Percentiles rank a stretch among this genome's conserved stretches.
phyloP scores from a whole-genome alignment of 2,329 filamentous ascomycete species.

The Helotiales sp. region DNA sequence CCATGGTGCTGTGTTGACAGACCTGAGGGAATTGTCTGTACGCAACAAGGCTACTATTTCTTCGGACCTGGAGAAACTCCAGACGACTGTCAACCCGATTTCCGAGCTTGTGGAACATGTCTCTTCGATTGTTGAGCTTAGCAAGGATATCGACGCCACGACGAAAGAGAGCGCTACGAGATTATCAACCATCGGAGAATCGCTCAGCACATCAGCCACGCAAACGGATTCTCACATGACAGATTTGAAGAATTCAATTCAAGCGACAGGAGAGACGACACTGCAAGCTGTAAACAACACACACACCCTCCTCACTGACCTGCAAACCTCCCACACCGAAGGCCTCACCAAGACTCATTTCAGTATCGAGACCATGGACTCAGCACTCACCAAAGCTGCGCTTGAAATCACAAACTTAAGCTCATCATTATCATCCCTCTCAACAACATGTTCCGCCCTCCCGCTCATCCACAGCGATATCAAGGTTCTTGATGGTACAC shows the following conservation, averaged over 20 bases:
- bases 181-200: neutral
- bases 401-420: neutral
- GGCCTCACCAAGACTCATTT: neutral
- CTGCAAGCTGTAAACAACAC: neutral
- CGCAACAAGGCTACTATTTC: neutral
- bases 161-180: neutral
- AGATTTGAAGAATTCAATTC: neutral
- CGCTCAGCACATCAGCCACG: neutral
- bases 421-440: neutral
- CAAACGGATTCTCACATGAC: neutral
- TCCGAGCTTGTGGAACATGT: neutral
- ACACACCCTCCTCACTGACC: neutral
- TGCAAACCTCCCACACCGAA: neutral
- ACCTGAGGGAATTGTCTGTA: neutral
- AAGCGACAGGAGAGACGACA: neutral
- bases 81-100: conserved; percentile 6
- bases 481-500: too few species aligned
- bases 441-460: too few species aligned
- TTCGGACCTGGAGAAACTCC: neutral
- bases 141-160: neutral
- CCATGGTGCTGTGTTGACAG: neutral
- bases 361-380: neutral
- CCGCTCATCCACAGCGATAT: too few species aligned
- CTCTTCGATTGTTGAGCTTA: neutral
- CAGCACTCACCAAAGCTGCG: neutral